Evolutionary conservation across 106 monocot species (phyloP), one percentile per base, ranked within the genome.

Genomic region (Dioscorea zingiberensis): DNA sequence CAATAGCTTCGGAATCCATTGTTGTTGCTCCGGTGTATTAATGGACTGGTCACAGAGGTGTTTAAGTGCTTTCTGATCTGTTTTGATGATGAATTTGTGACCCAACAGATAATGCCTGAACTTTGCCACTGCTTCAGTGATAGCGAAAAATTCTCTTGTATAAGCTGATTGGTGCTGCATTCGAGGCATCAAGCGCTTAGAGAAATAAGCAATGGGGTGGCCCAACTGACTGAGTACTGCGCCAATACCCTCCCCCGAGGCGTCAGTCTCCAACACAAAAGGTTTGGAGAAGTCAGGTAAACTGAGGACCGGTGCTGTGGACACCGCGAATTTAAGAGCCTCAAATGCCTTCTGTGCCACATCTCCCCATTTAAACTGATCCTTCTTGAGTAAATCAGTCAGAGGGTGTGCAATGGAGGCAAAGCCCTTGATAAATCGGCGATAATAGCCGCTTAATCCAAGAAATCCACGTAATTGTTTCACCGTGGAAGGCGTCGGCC

Each of bases 361-460:
- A 58, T 13, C 12, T 12, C 21, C 25, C 58, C 58, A 58, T 12
- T 11, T 19, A 25, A 60, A 60, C 12, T 7, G 17, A 10, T 21
- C 55, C n/a, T 60, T 60, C 60, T 60, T 60, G 16, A 60, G 27
- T 4, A 60, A 18, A 13, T 60, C 13, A 14, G 60, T 60, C 25
- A 60, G 60, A 8, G 60, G 60, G 13, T 11, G 12, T 11, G 27
- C 27, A 28, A 60, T 60, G 27, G 17, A 16, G 15, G 27, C 60
- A 28, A 27, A 60, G 13, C 46, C 46, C 46, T 13, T 7, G 46
- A 47, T 47, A 47, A 47, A 47, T 47, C 13, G 7, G 9, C 46
- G 46, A 13, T 47, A 47, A 47, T 47, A 47, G 46, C 46, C 46
- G 46, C 9, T 47, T 47, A 47, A 47, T 7, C 46, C 46, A 7